Conservation (phyloP, 805 yeast genomes). For the Metschnikowia arizonensis region DNA sequence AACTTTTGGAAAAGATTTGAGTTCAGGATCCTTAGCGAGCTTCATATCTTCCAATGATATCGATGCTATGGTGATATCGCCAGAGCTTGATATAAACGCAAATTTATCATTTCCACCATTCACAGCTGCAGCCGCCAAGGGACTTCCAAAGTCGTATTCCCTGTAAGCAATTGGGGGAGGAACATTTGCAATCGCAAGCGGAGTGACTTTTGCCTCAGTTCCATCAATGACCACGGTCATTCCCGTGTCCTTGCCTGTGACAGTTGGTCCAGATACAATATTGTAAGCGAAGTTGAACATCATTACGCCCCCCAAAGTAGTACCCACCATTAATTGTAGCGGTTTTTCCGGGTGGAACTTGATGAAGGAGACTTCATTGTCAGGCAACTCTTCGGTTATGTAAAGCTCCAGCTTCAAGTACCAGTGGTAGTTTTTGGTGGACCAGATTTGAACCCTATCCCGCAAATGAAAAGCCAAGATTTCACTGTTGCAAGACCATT, state of each 20-base stretch:
- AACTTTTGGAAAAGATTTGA: slow-evolving; percentile 26
- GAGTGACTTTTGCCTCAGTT: slow-evolving; percentile 63
- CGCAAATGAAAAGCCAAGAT: slow-evolving; percentile 63
- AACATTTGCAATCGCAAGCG: slow-evolving; percentile 76
- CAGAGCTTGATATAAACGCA: slow-evolving; percentile 53
- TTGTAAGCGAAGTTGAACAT: slow-evolving; percentile 65
- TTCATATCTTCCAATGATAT: slow-evolving; percentile 49
- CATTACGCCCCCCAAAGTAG: slow-evolving; percentile 44
- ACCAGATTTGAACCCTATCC: slow-evolving; percentile 79
- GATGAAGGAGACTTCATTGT: slow-evolving; percentile 38
- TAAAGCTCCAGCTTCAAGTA: slow-evolving; percentile 77
- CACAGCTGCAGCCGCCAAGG: slow-evolving; percentile 62
- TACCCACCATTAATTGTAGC: slow-evolving; percentile 64
- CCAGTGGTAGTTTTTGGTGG: slow-evolving; percentile 93
- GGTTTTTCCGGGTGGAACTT: slow-evolving; percentile 92
- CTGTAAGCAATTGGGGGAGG: slow-evolving; percentile 92
- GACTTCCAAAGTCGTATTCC: slow-evolving; percentile 49
- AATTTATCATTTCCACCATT: slow-evolving; percentile 53
- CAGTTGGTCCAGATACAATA: slow-evolving; percentile 63
- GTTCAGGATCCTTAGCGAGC: slow-evolving; percentile 45
- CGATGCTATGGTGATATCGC: slow-evolving; percentile 26
- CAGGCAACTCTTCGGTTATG: slow-evolving; percentile 23
- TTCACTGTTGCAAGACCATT: slow-evolving; percentile 83
- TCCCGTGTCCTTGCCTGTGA: slow-evolving; percentile 69
- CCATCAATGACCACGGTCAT: slow-evolving; percentile 83